Percentiles rank a stretch among this genome's conserved stretches.
phyloP scores from a whole-genome alignment of 176 grass and related monocot species.

The Pharus latifolius region DNA sequence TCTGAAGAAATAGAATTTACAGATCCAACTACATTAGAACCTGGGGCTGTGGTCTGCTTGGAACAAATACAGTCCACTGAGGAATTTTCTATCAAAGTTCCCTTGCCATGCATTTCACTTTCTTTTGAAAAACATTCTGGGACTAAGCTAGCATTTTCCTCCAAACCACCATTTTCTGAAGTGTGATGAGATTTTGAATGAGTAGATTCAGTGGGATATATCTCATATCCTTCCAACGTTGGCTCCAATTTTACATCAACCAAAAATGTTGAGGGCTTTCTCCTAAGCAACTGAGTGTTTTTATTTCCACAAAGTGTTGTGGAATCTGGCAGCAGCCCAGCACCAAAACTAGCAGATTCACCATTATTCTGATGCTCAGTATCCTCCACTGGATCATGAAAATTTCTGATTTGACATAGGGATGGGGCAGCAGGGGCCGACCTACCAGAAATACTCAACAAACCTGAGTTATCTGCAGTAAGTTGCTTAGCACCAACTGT shows the following conservation, averaged over 20 bases:
- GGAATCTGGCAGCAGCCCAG: neutral
- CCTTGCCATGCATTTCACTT: neutral
- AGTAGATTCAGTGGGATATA: conserved; percentile 7
- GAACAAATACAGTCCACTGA: neutral
- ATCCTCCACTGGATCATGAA: neutral
- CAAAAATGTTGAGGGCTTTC: neutral
- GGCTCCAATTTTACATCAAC: conserved; percentile 34
- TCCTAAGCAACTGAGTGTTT: neutral
- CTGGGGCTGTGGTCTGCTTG: neutral
- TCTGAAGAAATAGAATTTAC: neutral
- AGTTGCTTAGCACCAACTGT: neutral
- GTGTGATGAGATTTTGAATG: neutral
- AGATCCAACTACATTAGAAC: neutral
- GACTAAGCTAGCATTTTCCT: neutral
- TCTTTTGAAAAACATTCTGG: neutral
- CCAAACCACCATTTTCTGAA: neutral
- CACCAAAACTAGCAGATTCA: neutral
- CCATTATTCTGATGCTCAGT: no score
- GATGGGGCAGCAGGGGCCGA: neutral
- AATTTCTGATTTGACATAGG: neutral
- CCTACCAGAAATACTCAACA: neutral
- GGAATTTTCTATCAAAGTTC: neutral
- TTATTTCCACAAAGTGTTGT: neutral
- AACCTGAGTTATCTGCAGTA: neutral
- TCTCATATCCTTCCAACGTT: conserved; percentile 8